Conservation (phyloP, 2,329 filamentous ascomycete species). For the Ilyonectria destructans region DNA sequence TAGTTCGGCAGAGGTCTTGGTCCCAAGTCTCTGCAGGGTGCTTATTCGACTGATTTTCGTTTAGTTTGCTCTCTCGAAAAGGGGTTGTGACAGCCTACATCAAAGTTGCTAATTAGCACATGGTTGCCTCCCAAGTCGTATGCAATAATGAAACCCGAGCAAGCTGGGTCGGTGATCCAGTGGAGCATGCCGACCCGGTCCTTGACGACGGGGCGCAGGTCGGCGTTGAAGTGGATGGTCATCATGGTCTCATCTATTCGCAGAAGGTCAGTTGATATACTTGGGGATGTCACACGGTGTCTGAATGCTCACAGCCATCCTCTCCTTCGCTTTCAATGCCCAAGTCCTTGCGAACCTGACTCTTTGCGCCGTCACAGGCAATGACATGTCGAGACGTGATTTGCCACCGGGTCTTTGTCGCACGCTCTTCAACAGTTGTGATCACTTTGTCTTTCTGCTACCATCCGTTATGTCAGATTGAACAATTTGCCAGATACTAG, state of each 20-base stretch:
- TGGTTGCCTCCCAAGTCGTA: slow-evolving; percentile 60
- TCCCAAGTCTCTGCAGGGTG: slow-evolving; percentile 24
- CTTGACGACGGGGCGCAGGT: slow-evolving; percentile 56
- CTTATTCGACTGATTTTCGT: slow-evolving; percentile 7
- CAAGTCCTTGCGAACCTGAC: slow-evolving; percentile 52
- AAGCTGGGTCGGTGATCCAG: slow-evolving; percentile 61
- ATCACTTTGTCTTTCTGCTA: slow-evolving; percentile 41
- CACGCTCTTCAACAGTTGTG: slow-evolving; percentile 51
- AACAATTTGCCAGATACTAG: not conserved
- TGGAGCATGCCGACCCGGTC: slow-evolving; percentile 61
- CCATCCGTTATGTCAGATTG: not conserved
- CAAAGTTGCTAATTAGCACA: slow-evolving; percentile 62
- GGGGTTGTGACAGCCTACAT: slow-evolving; percentile 35
- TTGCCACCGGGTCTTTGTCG: slow-evolving; percentile 37
- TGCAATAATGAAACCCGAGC: slow-evolving; percentile 61
- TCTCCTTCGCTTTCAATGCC: slow-evolving; percentile 59
- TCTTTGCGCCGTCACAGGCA: slow-evolving; percentile 57
- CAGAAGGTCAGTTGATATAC: slow-evolving; percentile 31
- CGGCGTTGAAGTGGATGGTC: slow-evolving; percentile 63
- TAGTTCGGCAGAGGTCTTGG: slow-evolving; percentile 13
- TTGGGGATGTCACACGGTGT: not conserved
- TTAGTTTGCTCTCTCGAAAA: not conserved
- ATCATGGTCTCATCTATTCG: slow-evolving; percentile 61
- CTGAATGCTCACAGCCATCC: slow-evolving; percentile 54
- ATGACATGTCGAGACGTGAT: slow-evolving; percentile 54